Base-by-base conservation (phyloP, 208 protist genomes). In the Wallacemonas rigidus region DNA sequence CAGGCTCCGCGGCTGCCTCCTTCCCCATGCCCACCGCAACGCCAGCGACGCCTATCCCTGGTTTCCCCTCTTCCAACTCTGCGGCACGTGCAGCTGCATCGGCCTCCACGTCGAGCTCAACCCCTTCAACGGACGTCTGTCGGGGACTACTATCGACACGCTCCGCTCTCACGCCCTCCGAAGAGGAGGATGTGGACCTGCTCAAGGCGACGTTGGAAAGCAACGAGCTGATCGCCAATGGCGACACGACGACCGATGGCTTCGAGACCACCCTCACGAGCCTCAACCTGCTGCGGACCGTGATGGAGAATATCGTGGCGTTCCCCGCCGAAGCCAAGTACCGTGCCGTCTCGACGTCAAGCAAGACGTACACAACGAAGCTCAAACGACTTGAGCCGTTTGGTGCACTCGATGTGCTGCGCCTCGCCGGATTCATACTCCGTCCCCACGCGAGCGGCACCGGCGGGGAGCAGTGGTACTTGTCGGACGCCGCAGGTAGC, bases 181-280 rank as follows among this genome's bases (percentile, higher is more conserved):
- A 96, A 17, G 81, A 93, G 68, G 91, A 91, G 43, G 79, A 91
- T 26, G 47, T 93, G 43, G 72, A 83, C 44, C 50, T 92, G 51
- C 79, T 77, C 14, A 68, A 68, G 67, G 80, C 74, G 5, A 92
- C 93, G 85, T 67, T 94, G 6, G 81, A 92, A 57, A 91, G 83
- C 71, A 93, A 90, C 71, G 84, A 90, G 50, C 80, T 80, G 39
- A 69, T 91, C 35, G 74, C 67, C 12, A 69, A 72, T 11, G 48
- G 50, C 26, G 26, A 36, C 41, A 64, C n/a, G 26, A 79, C 72
- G 1, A 73, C 75, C 26, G 87, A 81, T 50, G 81, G 81, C 11
- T 77, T 90, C 44, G 64, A 79, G 14, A 70, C 64, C 12, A 89
- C 85, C 0, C 67, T 86, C n/a, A 69, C 63, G 17, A 86, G 76